phyloP scores from a whole-genome alignment of 2,329 filamentous ascomycete genomes.

The Cytospora chrysosperma region DNA sequence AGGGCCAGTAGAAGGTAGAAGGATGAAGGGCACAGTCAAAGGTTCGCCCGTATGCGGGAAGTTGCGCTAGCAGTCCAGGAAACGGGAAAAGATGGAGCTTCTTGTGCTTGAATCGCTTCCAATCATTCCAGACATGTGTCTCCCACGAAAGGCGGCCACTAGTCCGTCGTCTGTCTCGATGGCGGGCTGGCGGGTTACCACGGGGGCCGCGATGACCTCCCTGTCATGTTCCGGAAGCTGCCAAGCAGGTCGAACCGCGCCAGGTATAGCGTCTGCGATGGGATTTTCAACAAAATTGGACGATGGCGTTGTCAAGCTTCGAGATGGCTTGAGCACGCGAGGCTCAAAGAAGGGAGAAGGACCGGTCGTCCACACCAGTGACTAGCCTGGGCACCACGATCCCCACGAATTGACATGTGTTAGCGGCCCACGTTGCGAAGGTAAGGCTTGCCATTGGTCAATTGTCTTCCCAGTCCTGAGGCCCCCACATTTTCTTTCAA shows the following conservation, averaged over 20 bases:
- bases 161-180: background rate
- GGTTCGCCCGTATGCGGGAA: background rate
- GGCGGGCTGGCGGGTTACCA: background rate
- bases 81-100: background rate
- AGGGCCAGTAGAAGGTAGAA: background rate
- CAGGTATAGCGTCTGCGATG: constrained; percentile 6
- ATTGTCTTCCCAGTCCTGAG: background rate
- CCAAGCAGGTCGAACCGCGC: background rate
- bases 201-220: background rate
- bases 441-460: constrained; percentile 10
- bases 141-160: background rate
- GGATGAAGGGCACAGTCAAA: background rate
- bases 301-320: constrained; percentile 11
- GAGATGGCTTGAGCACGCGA: constrained; percentile 6
- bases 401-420: constrained; percentile 22
- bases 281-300: background rate
- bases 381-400: background rate
- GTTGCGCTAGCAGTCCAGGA: background rate
- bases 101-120: background rate
- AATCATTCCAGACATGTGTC: constrained; percentile 17
- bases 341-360: constrained; percentile 14
- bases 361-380: constrained; percentile 10
- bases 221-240: background rate
- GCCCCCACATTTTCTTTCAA: constrained; percentile 3
- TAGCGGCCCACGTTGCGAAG: constrained; percentile 16